These are phyloP conservation scores for Cantharellus anzutake DNA, from an alignment of 768 basidiomycete species.

Conservation along the genomic window DNA sequence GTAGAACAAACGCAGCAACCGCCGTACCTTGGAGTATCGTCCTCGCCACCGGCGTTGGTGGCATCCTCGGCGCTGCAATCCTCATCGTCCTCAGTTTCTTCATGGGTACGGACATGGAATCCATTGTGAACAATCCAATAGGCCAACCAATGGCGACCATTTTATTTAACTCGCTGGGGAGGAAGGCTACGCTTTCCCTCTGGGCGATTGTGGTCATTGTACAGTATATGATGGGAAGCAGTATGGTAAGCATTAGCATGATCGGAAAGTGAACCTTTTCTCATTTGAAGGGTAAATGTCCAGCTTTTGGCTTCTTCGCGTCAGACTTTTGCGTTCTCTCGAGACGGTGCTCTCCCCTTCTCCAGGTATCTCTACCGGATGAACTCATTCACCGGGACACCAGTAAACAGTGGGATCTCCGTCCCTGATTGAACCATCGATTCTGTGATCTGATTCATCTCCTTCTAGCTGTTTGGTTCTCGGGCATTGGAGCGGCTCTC, in stretches of 20 bases:
- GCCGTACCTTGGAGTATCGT: constrained; percentile 57
- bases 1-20: constrained; percentile 33
- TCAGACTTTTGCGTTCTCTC: constrained; percentile 52
- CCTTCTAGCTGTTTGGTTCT: constrained; percentile 30
- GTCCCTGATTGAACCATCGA: background rate
- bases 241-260: constrained; percentile 20
- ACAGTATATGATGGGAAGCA: constrained; percentile 43
- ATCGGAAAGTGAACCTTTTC: background rate
- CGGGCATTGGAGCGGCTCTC: constrained; percentile 20
- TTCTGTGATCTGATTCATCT: background rate
- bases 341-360: constrained; percentile 49
- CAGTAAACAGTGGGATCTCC: constrained; percentile 25
- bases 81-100: constrained; percentile 43
- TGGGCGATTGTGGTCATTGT: constrained; percentile 38
- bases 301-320: constrained; percentile 28
- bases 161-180: constrained; percentile 27
- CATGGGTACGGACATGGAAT: constrained; percentile 36
- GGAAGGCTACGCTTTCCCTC: constrained; percentile 27
- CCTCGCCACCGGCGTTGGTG: constrained; percentile 33
- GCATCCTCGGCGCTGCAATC: constrained; percentile 26
- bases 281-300: background rate
- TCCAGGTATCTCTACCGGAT: constrained; percentile 41
- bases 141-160: constrained; percentile 36
- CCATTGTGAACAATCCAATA: constrained; percentile 22
- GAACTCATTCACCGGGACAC: constrained; percentile 32